Conservation (phyloP, 2,329 filamentous ascomycete species). For the Claviceps sorghi region DNA sequence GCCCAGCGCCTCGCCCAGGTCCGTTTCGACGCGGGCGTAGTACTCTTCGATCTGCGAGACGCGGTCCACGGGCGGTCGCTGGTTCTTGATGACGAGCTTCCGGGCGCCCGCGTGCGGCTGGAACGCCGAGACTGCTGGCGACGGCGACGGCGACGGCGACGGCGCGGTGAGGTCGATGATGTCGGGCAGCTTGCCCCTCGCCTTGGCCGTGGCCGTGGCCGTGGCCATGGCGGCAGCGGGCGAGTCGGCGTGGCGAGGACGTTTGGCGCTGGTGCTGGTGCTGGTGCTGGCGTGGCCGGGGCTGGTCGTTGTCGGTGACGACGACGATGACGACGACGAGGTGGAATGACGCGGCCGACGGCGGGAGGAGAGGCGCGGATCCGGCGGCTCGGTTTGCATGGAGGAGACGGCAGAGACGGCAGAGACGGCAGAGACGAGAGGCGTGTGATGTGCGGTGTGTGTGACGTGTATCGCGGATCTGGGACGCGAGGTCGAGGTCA, state of each 20-base stretch:
- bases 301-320: slow-evolving; percentile 6
- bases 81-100: slow-evolving; percentile 87
- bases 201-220: slow-evolving; percentile 23
- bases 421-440: too few species aligned
- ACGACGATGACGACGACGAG: slow-evolving; percentile 14
- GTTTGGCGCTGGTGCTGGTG: slow-evolving; percentile 17
- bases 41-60: slow-evolving; percentile 57
- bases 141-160: slow-evolving; percentile 7
- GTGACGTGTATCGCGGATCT: too few species aligned
- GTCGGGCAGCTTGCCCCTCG: slow-evolving; percentile 26
- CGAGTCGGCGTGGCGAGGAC: slow-evolving; percentile 16
- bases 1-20: slow-evolving; percentile 58
- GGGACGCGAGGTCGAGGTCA: not conserved
- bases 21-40: slow-evolving; percentile 58
- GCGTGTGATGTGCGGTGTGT: not conserved
- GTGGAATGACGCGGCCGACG: slow-evolving; percentile 22
- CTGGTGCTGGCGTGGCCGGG: slow-evolving; percentile 7
- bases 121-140: slow-evolving; percentile 27
- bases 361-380: slow-evolving; percentile 20
- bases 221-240: slow-evolving; percentile 16
- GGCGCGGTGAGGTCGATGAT: slow-evolving; percentile 21
- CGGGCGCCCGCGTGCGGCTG: slow-evolving; percentile 64
- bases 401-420: slow-evolving; percentile 3
- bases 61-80: slow-evolving; percentile 46
- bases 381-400: slow-evolving; percentile 21